These are phyloP conservation scores for Mycena citricolor DNA, from an alignment of 1,284 basidiomycete species.

Conservation along the genomic window DNA sequence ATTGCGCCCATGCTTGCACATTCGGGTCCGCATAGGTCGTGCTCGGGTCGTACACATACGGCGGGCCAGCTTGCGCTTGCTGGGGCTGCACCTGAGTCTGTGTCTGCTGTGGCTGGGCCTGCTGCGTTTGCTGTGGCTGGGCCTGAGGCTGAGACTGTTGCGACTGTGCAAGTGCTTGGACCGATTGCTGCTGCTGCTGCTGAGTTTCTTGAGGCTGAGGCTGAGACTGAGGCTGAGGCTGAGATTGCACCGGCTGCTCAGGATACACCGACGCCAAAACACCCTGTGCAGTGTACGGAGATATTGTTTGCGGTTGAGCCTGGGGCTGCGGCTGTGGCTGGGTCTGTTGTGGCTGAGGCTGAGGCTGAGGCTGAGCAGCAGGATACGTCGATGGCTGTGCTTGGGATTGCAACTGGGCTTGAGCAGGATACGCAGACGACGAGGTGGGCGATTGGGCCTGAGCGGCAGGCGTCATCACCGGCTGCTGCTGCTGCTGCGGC, in stretches of 20 bases:
- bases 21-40: slow-evolving; percentile 30
- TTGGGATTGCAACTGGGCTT: slow-evolving; percentile 25
- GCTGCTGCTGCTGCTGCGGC: slow-evolving; percentile 18
- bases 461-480: slow-evolving; percentile 11
- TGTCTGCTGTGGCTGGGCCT: slow-evolving; percentile 1
- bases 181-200: slow-evolving; percentile 10
- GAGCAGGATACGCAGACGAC: slow-evolving; percentile 8
- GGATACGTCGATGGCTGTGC: slow-evolving; percentile 23
- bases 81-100: slow-evolving; percentile 2
- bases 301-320: slow-evolving; percentile 4
- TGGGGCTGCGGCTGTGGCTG: not conserved
- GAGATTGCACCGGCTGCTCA: slow-evolving; percentile 13
- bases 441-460: not conserved
- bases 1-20: slow-evolving; percentile 67
- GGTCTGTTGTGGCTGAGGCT: slow-evolving; percentile 2
- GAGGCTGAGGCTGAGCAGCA: slow-evolving; percentile 1
- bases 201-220: slow-evolving; percentile 3
- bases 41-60: slow-evolving; percentile 68
- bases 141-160: slow-evolving; percentile 9
- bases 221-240: slow-evolving; percentile 10
- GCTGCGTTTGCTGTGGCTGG: slow-evolving; percentile 10
- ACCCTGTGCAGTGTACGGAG: too few species aligned
- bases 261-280: too few species aligned
- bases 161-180: not conserved
- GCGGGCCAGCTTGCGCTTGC: slow-evolving; percentile 44